phyloP scores from a whole-genome alignment of 1,139 yeast genomes.

The Yamadazyma spencermartinsiae region DNA sequence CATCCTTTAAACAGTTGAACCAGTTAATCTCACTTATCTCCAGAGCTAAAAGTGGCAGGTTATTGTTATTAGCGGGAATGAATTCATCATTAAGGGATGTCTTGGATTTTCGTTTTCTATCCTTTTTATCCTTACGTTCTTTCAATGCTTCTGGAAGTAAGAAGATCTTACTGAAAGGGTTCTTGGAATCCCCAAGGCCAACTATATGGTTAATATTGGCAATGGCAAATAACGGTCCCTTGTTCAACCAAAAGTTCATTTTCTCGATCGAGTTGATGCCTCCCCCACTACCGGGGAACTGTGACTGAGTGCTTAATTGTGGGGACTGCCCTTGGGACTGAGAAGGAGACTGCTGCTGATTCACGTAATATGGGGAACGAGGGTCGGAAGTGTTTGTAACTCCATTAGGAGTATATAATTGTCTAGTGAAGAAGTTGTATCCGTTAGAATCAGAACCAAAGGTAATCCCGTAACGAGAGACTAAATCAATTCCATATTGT shows the following conservation, averaged over 20 bases:
- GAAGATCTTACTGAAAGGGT: slow-evolving; percentile 74
- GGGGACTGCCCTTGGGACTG: slow-evolving; percentile 1
- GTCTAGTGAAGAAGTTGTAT: slow-evolving; percentile 59
- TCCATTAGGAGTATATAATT: slow-evolving; percentile 44
- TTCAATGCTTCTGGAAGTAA: slow-evolving; percentile 69
- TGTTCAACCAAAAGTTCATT: slow-evolving; percentile 72
- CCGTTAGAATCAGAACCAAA: slow-evolving; percentile 70
- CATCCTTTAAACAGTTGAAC: slow-evolving; percentile 54
- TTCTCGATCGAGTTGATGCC: slow-evolving; percentile 50
- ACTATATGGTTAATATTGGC: slow-evolving; percentile 71
- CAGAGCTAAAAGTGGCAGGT: slow-evolving; percentile 37
- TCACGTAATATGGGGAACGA: slow-evolving; percentile 35
- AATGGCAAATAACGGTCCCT: slow-evolving; percentile 72
- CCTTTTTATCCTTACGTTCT: slow-evolving; percentile 72
- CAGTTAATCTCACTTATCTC: slow-evolving; percentile 55
- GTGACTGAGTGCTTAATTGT: background rate
- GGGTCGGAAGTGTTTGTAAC: slow-evolving; percentile 28
- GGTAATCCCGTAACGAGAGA: slow-evolving; percentile 66
- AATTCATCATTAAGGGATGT: slow-evolving; percentile 17
- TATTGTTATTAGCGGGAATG: slow-evolving; percentile 21
- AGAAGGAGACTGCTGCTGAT: slow-evolving; percentile 20
- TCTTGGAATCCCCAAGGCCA: slow-evolving; percentile 74
- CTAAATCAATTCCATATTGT: slow-evolving; percentile 61
- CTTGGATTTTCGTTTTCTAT: slow-evolving; percentile 55
- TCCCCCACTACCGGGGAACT: slow-evolving; percentile 2